Evolutionary conservation across 2,329 filamentous ascomycete genomes (phyloP), one percentile per base, ranked within the genome.

Genomic region (Sporothrix euskadiensis): DNA sequence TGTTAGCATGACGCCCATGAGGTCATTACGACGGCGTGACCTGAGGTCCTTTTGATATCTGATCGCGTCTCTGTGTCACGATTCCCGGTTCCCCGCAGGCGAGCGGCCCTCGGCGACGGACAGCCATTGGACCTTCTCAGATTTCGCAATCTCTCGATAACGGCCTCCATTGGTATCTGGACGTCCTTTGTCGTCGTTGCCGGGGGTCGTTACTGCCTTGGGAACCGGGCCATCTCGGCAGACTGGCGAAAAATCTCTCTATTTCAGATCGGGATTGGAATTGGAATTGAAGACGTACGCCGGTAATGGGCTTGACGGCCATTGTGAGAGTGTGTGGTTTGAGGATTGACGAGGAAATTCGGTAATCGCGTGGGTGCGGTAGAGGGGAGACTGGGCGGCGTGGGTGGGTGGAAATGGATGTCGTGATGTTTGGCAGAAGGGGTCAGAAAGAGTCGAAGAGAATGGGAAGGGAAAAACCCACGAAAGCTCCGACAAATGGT

Each of bases 281-380:
- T 1, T 19, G 12, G 52, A 56, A 26, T 65, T 39, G 39, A 41
- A 76, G 74, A 87, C 88, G 76, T 88, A 89, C 88, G 80, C 88
- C 88, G 77, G 86, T 88, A 77, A 89, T 88, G 75, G 87, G 88
- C 79, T 83, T 83, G 81, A 88, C 79, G 78, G 87, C 85, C 86
- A 88, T 88, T 82, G 77, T 83, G 81, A 81, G 81, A 74, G 76
- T 69, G 9, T 49, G 44, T 69, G 69, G 78, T 65, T 73, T 35
- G 49, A 39, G 71, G 26, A 26, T 35, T 8, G 39, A 61, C 41
- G 39, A 63, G 30, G 10, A 47, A 32, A 26, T 49, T 57, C 44
- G 44, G 30, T 12, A 2, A 52, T 68, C 54, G 63, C 63, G 61
- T 71, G 41, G n/a, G 56, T 65, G 57, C 54, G 69, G 61, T 39